Base-by-base conservation (phyloP, 2,329 filamentous ascomycete genomes). In the Epichloe sp. region DNA sequence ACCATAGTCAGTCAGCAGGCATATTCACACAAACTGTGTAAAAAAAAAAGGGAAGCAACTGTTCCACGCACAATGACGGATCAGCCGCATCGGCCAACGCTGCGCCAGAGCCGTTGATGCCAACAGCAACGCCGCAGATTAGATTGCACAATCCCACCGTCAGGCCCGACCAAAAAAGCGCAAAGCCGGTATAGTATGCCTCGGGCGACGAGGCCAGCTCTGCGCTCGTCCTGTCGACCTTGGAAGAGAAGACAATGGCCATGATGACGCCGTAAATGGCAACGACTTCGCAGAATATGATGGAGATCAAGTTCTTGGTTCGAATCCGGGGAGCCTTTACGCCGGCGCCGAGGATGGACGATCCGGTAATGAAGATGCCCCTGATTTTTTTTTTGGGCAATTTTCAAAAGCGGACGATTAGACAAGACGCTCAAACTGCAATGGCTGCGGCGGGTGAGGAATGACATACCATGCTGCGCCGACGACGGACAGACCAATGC, bases 211-310 rank as follows among this genome's bases (percentile, higher is more conserved):
- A 86, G 34, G 89, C 69, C 17, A 77, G 76, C 40, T 83, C 79
- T 52, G 77, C 77, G 43, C 74, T 65, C 34, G 93, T 78, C 51
- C 77, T 68, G 60, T 79, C 78, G 60, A 98, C 73, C 71, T 96
- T 95, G 55, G 90, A 79, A 44, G 90, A 94, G 75, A 97, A 97
- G 63, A 98, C 86, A 67, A 98, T 98, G 62, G 90, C 86, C 89
- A 98, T 98, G 73, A 98, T 98, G 71, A 98, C 91, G 62, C 94
- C 94, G 78, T 98, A 98, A 70, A 98, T 98, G 70, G 93, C 93
- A 63, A 98, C 93, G 65, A 98, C 93, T 74, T 98, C 93, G 76
- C 93, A 98, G 74, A 98, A 98, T 73, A 98, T 97, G 71, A 98
- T 98, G 63, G 91, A 97, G 68, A 98, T 97, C 65, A 98, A 72